phyloP scores from a whole-genome alignment of 371 early-diverging fungal genomes.

The Syncephalastrum sp. region DNA sequence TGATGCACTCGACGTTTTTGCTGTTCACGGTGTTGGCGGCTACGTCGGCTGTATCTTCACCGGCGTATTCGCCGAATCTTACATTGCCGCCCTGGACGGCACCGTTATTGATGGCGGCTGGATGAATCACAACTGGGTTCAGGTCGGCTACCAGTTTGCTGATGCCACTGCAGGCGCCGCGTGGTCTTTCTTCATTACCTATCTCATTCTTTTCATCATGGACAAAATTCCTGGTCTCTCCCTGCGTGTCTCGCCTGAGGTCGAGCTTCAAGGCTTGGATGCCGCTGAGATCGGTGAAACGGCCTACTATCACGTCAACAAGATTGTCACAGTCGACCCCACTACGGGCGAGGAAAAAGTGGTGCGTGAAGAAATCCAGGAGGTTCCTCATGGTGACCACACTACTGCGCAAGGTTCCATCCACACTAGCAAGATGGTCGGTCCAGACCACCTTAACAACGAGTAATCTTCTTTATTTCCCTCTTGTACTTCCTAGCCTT shows the following conservation, averaged over 20 bases:
- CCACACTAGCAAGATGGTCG: conserved; percentile 5
- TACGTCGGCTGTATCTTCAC: conserved; percentile 83
- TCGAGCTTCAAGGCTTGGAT: conserved; percentile 75
- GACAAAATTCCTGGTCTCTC: conserved; percentile 73
- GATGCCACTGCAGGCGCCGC: conserved; percentile 68
- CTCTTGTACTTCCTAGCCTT: no score
- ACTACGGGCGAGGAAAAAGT: conserved; percentile 27
- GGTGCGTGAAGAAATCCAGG: conserved; percentile 26
- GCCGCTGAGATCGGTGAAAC: conserved; percentile 75
- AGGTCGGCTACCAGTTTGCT: conserved; percentile 77
- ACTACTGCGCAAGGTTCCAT: conserved; percentile 7
- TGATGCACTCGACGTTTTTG: conserved; percentile 85
- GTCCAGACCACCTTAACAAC: conserved; percentile 6
- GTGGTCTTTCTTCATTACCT: conserved; percentile 78
- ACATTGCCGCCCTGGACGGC: conserved; percentile 73
- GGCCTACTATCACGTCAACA: conserved; percentile 55
- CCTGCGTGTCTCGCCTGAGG: conserved; percentile 67
- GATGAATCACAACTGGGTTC: conserved; percentile 76
- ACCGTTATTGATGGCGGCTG: conserved; percentile 72
- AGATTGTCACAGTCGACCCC: conserved; percentile 32
- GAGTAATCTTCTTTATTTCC: conserved; percentile 2
- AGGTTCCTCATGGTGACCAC: conserved; percentile 10
- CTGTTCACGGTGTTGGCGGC: conserved; percentile 82
- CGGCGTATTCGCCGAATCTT: conserved; percentile 81
- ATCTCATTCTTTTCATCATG: conserved; percentile 69